Evolutionary conservation across 2,329 filamentous ascomycete species (phyloP).

Genomic region (Colletotrichum lini): DNA sequence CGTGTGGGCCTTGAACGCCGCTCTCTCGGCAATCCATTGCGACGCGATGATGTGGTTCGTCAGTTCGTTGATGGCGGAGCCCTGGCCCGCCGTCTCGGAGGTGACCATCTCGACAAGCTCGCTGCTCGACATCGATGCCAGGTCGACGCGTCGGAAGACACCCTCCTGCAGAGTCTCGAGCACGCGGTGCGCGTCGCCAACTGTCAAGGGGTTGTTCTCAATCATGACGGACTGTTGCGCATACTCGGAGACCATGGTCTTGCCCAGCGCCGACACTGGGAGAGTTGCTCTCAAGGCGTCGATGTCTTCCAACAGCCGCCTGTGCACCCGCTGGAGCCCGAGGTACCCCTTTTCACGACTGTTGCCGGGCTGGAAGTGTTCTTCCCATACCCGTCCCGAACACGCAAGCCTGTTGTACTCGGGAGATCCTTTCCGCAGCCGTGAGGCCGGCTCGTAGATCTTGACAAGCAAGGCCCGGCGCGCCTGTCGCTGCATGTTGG

Average conservation of each 20-base stretch:
- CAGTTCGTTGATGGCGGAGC: constrained; percentile 37
- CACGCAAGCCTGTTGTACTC: constrained; percentile 42
- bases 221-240: constrained; percentile 46
- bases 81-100: neutral
- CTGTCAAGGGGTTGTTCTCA: constrained; percentile 42
- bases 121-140: constrained; percentile 16
- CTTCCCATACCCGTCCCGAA: constrained; percentile 46
- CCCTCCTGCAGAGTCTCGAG: constrained; percentile 22
- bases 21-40: constrained; percentile 43
- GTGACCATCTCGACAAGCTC: constrained; percentile 23
- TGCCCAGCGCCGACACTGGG: constrained; percentile 22
- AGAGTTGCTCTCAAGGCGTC: constrained; percentile 30
- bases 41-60: constrained; percentile 45
- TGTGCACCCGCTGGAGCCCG: constrained; percentile 13
- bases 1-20: constrained; percentile 36
- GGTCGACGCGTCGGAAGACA: constrained; percentile 7
- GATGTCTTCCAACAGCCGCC: constrained; percentile 28
- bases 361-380: constrained; percentile 43
- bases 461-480: constrained; percentile 24
- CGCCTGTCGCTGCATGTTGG: constrained; percentile 12
- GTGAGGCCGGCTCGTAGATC: constrained; percentile 33
- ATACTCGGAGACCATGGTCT: constrained; percentile 38
- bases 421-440: constrained; percentile 27
- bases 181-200: constrained; percentile 36
- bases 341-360: constrained; percentile 17